Base-by-base conservation (phyloP, 495 filamentous ascomycete genomes). In the Talaromyces ruber region DNA sequence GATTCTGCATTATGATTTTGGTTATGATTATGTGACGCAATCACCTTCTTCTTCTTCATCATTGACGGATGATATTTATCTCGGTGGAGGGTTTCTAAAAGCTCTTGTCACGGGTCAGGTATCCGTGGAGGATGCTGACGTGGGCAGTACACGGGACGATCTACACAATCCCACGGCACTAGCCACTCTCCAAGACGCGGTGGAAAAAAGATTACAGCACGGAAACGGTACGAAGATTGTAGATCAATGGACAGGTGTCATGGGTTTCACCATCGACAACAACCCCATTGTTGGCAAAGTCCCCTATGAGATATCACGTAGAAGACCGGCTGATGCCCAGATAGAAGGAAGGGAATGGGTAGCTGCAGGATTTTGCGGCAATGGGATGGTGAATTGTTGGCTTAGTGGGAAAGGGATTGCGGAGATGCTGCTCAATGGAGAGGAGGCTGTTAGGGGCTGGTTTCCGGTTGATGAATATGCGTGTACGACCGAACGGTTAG, bases 361-460 rank as follows among this genome's bases (percentile, higher is more conserved):
- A 6, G 65, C 71, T 9, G 77, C 74, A 0, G 81, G 78, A 3
- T 82, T 75, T 61, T 67, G 65, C 45, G 79, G 77, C 14, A 72
- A 82, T 26, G 80, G 81, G 25, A 79, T 82, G 74, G 74, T 70
- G 16, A 75, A 74, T 66, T 71, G 76, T 16, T 82, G 79, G 79
- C 63, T 75, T 6, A 72, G 66, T 52, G 79, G 78, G 2, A 69
- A 66, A 9, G 79, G 70, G n/a, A 21, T 79, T 3, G 79, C 69
- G 6, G 60, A 65, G 25, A 77, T 78, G 74, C 32, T 80, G n/a
- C 14, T 66, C n/a, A 60, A 65, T 26, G 45, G 12, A 8, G 64
- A 45, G 6, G 63, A 66, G 6, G 64, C 58, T 29, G 64, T 62
- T 3, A 56, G 30, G 5, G 59, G 66, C 1, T 77, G 77, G 67